Percentiles rank a stretch among this genome's conserved stretches.
These are phyloP conservation scores for Nymphaea thermarum DNA, from an alignment of 164 flowering plant species.

Conservation along the genomic window DNA sequence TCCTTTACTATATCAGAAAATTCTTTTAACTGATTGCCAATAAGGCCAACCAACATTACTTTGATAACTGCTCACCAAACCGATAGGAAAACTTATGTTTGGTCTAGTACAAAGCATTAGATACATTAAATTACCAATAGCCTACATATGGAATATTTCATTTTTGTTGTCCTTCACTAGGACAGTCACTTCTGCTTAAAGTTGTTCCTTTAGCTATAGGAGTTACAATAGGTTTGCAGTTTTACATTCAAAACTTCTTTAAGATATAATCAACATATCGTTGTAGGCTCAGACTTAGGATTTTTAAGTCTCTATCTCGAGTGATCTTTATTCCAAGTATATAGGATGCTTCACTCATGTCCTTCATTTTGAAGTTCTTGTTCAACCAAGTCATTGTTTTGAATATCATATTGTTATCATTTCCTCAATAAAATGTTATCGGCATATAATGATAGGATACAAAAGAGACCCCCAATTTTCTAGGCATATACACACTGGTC, in stretches of 20 bases:
- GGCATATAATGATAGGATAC: too few relatives aligned
- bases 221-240: neutral
- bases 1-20: neutral
- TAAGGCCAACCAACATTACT: neutral
- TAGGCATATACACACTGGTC: too few relatives aligned
- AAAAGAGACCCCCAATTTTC: too few relatives aligned
- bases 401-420: too few relatives aligned
- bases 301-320: neutral
- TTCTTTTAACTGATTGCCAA: slow-evolving; percentile 1
- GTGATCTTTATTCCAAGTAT: neutral
- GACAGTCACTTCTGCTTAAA: neutral
- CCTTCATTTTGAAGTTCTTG: too few relatives aligned
- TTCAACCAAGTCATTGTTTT: too few relatives aligned
- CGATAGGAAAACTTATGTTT: neutral
- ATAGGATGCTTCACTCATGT: too few relatives aligned
- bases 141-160: neutral
- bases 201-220: neutral
- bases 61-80: neutral
- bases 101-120: neutral
- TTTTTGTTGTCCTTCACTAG: neutral
- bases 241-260: neutral
- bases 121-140: neutral
- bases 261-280: neutral
- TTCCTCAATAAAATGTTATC: too few relatives aligned
- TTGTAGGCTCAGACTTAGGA: neutral